Percentiles rank a stretch among this genome's conserved stretches.
Evolutionary conservation across 805 yeast genomes (phyloP).

Genomic region (Candida pini): DNA sequence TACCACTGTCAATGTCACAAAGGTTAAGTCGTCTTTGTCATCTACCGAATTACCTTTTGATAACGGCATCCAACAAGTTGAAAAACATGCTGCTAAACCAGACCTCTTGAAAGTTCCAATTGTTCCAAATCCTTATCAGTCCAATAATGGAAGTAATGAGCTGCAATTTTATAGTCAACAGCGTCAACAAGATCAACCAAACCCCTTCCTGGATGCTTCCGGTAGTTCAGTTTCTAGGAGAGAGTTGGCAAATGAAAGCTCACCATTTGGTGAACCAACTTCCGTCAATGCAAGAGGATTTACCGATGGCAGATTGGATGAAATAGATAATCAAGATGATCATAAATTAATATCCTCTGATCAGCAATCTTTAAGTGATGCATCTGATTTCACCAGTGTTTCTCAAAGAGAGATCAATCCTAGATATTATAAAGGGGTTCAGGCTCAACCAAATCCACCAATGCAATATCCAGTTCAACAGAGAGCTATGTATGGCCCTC

Average conservation of each 20-base stretch:
- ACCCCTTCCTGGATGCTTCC: too few species aligned
- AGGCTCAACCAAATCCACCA: constrained; percentile 19
- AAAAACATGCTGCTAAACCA: not conserved
- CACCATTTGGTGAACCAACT: not conserved
- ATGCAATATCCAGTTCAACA: constrained; percentile 13
- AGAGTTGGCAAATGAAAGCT: too few species aligned
- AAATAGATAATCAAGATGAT: constrained; percentile 3
- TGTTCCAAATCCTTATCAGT: not conserved
- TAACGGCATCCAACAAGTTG: not conserved
- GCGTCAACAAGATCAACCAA: too few species aligned
- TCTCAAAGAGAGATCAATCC: constrained; percentile 74
- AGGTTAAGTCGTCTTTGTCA: not conserved
- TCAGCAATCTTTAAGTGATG: constrained; percentile 24
- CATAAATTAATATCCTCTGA: constrained; percentile 5
- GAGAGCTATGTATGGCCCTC: not conserved
- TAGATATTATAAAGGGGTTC: constrained; percentile 36
- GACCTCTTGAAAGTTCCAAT: not conserved
- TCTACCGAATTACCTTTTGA: not conserved
- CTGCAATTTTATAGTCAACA: too few species aligned
- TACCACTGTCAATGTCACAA: not conserved
- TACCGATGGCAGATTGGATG: constrained; percentile 6
- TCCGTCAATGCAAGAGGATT: too few species aligned
- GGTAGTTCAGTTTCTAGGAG: too few species aligned
- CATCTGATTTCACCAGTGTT: constrained; percentile 71
- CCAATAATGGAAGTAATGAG: not conserved